Evolutionary conservation across 495 filamentous ascomycete genomes (phyloP), one percentile per base, ranked within the genome.

Genomic region (Aspergillus funiculosus): DNA sequence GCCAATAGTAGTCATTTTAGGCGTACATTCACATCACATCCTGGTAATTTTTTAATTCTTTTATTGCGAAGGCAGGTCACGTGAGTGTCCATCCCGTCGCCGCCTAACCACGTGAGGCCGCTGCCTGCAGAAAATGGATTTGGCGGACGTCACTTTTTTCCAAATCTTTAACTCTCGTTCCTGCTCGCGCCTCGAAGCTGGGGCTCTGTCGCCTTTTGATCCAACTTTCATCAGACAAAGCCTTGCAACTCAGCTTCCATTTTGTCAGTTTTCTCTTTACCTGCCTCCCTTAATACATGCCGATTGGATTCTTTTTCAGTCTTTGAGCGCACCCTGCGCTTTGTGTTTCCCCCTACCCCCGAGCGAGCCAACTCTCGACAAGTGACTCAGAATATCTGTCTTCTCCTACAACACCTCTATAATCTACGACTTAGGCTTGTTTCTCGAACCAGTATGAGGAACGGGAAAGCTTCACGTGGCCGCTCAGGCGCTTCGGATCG

Each of bases 401-500:
- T 21, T 30, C 17, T 18, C 30, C 19, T 25, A 13, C 9, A 37
- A 32, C 6, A 31, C 26, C 31, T 27, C 18, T 43, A 43, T 26
- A 26, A 32, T 38, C 44, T 24, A 43, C 37, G 32, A 10, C 25
- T 36, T 45, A 13, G 51, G 27, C 36, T 28, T n/a, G 28, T 25
- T 36, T 50, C 47, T 19, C 31, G 37, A 24, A 46, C 26, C 52
- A 63, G 43, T 11, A 71, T 68, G 62, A 67, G 58, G 54, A 61
- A 47, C 38, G 62, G 63, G 44, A 72, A 63, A 48, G 61, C 48
- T 34, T 52, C 48, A 10, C 54, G 51, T 5, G 50, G 59, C 44
- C 67, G 64, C 35, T 36, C 61, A 4, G 58, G 57, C 36, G 51
- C 39, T 43, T 52, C 60, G 21, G 67, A 66, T 52, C 71, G 81